Evolutionary conservation across 371 early-diverging fungal species (phyloP), one percentile per base, ranked within the genome.

Genomic region (Rhizopus microsporus): DNA sequence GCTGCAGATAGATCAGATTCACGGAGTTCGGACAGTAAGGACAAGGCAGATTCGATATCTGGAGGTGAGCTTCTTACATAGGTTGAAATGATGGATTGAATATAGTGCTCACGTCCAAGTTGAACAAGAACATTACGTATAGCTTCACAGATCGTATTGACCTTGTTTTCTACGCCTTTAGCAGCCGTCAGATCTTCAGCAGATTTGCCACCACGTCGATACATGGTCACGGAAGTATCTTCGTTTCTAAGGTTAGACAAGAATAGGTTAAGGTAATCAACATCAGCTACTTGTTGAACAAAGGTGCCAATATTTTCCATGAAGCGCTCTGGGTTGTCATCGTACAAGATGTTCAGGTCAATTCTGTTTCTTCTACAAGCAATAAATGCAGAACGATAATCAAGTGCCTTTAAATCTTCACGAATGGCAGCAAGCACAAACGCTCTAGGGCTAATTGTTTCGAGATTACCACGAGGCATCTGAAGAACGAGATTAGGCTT

Each of bases 381-480:
- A 13, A 90, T 50, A 51, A 97, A 93, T 0, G 98, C 99, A 5
- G 81, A 80, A 33, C 82, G 74, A 71, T 89, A 98, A 34, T 90
- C 83, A 17, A 77, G 63, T n/a, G 77, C 69, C 55, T 89, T 83
- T 30, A 97, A 54, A 9, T 81, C 69, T 38, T 88, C 80, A 6
- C 92, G 82, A n/a, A 96, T 89, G 6, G 83, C 72, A 0, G 92
- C 82, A 15, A 97, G 74, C 0, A 97, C 95, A 67, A 98, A 74
- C 1, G 96, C 93, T 5, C 97, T 86, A 4, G 99, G 99, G 30
- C 84, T 82, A n/a, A 98, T 82, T 0, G 98, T 96, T 71, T 98
- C 99, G 48, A 97, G 73, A 56, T 98, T 98, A 32, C 98, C 98
- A 17, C 97, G 88, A 12, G 96, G 97, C 95, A 97, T 95, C 59